A percentile compares a stretch with the other conserved stretches of the same genome.
Evolutionary conservation across 2,329 filamentous ascomycete species (phyloP).

Genomic region (Epichloe festucae): DNA sequence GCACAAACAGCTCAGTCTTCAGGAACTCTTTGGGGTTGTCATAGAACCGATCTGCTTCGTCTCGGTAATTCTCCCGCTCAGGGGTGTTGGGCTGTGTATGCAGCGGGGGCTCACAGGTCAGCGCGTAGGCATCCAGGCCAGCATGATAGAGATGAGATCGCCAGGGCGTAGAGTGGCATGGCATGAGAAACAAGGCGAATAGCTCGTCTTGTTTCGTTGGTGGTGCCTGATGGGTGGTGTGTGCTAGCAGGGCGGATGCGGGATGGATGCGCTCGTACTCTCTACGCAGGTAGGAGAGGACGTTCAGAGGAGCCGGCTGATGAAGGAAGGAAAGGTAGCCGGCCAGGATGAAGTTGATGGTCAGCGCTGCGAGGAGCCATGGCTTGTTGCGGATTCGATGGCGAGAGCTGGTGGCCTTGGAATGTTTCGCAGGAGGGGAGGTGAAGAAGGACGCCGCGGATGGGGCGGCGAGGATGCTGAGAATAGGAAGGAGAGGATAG

Average conservation of each 20-base stretch:
- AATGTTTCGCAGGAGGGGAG: slow-evolving; percentile 16
- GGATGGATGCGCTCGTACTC: slow-evolving; percentile 52
- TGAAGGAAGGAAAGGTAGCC: slow-evolving; percentile 65
- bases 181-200: slow-evolving; percentile 76
- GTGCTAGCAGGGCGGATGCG: slow-evolving; percentile 11
- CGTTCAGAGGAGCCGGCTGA: slow-evolving; percentile 64
- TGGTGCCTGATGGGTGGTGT: slow-evolving; percentile 8
- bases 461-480: slow-evolving; percentile 68
- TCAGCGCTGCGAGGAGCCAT: slow-evolving; percentile 44
- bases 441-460: slow-evolving; percentile 54
- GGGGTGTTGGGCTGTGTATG: slow-evolving; percentile 42
- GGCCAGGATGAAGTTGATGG: slow-evolving; percentile 57
- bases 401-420: slow-evolving; percentile 13
- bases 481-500: slow-evolving; percentile 76
- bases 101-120: slow-evolving; percentile 84
- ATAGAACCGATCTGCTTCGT: slow-evolving; percentile 91
- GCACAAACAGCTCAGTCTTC: slow-evolving; percentile 33
- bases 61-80: slow-evolving; percentile 58
- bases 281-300: slow-evolving; percentile 61
- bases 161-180: slow-evolving; percentile 95
- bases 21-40: slow-evolving; percentile 47
- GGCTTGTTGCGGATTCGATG: slow-evolving; percentile 35
- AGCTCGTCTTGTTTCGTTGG: slow-evolving; percentile 28
- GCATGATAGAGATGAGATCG: slow-evolving; percentile 73
- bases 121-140: slow-evolving; percentile 62